A percentile compares a stretch with the other conserved stretches of the same genome.
Evolutionary conservation across 2,329 filamentous ascomycete genomes (phyloP).

Genomic region (Monilinia vaccinii-corymbosi): DNA sequence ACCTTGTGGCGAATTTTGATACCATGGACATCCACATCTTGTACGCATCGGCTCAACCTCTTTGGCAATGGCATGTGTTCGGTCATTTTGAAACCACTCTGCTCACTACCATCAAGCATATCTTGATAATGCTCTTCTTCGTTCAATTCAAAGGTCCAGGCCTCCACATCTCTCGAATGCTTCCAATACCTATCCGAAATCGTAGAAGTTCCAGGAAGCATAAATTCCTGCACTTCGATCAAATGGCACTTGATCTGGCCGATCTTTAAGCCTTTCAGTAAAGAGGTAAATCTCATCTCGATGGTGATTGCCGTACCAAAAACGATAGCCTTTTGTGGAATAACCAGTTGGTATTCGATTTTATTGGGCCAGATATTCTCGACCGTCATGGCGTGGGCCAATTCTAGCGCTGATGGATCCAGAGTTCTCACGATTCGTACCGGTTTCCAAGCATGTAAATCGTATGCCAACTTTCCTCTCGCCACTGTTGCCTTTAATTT

Average conservation of each 20-base stretch:
- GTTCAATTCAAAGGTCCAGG: conserved; percentile 46
- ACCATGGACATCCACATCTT: conserved; percentile 79
- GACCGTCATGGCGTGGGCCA: conserved; percentile 84
- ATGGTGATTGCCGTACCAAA: conserved; percentile 82
- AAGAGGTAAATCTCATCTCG: conserved; percentile 77
- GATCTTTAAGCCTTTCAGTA: conserved; percentile 80
- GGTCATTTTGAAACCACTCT: conserved; percentile 55
- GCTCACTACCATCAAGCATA: conserved; percentile 56
- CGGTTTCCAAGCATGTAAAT: conserved; percentile 71
- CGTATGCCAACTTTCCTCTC: conserved; percentile 79
- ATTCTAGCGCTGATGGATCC: conserved; percentile 65
- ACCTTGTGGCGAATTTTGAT: conserved; percentile 93
- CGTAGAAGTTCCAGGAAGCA: conserved; percentile 38
- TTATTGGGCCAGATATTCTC: conserved; percentile 98
- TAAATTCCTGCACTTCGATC: conserved; percentile 67
- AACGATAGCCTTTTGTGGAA: conserved; percentile 88
- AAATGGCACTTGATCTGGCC: conserved; percentile 75
- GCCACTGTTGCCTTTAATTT: conserved; percentile 84
- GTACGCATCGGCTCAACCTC: conserved; percentile 72
- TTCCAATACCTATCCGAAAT: conserved; percentile 49
- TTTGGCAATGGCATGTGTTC: conserved; percentile 66
- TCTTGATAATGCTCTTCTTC: conserved; percentile 59
- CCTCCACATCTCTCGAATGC: conserved; percentile 53
- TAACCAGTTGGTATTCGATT: conserved; percentile 87
- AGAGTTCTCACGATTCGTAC: conserved; percentile 70